These are phyloP conservation scores for Leccinum boreale DNA, from an alignment of 768 basidiomycete species.

Conservation along the genomic window DNA sequence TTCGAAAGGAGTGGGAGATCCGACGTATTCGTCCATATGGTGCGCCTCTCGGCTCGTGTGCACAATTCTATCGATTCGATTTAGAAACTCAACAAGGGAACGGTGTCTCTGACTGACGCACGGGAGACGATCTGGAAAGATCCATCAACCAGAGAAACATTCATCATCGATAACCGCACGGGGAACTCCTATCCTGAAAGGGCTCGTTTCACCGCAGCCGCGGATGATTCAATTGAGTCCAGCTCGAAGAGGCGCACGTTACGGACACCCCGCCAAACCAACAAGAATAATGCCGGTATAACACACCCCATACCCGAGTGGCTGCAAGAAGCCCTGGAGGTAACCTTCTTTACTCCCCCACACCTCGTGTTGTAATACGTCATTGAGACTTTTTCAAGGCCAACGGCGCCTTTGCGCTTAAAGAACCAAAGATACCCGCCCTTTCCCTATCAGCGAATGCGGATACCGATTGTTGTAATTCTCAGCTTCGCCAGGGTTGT, in stretches of 20 bases:
- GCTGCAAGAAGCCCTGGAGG: conserved; percentile 61
- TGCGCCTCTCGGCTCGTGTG: conserved; percentile 15
- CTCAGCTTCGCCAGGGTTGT: conserved; percentile 7
- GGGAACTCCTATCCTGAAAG: conserved; percentile 57
- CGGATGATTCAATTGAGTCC: conserved; percentile 7
- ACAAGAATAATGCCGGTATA: conserved; percentile 7
- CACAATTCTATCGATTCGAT: conserved; percentile 3
- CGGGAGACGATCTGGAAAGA: conserved; percentile 51
- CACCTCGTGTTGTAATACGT: conserved; percentile 1
- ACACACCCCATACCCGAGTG: conserved; percentile 50
- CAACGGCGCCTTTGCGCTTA: conserved; percentile 52
- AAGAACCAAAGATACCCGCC: conserved; percentile 47
- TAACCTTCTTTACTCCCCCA: conserved; percentile 28
- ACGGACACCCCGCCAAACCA: conserved; percentile 1
- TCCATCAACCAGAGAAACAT: conserved; percentile 54
- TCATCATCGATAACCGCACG: conserved; percentile 62
- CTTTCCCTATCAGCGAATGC: conserved; percentile 15
- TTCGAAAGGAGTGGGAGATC: conserved; percentile 8
- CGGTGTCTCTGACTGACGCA: conserved; percentile 30
- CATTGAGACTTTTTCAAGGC: conserved; percentile 35
- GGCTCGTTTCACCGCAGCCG: conserved; percentile 7
- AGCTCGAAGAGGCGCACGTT: conserved; percentile 15
- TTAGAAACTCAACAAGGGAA: conserved; percentile 13
- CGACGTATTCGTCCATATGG: conserved; percentile 14
- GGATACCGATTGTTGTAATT: conserved; percentile 10